Evolutionary conservation across 805 yeast species (phyloP), one percentile per base, ranked within the genome.

Genomic region (Yarrowia hollandica): DNA sequence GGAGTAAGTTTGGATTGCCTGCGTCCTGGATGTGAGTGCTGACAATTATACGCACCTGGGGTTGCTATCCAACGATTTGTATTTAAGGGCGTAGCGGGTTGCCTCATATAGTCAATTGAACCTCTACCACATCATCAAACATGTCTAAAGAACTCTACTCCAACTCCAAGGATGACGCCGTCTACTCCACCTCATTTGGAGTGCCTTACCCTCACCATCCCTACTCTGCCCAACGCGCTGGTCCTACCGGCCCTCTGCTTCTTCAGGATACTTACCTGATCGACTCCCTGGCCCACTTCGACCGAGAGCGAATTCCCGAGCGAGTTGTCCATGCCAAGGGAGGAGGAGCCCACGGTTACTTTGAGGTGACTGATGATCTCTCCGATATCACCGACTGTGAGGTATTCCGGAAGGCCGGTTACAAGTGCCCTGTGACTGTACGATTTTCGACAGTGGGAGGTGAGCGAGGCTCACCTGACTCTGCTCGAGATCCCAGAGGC

Each of bases 241-340:
- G 92, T 18, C 71, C 83, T 62, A 81, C 83, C 64, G 96, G 96
- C 34, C 96, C 96, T 5, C 73, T 88, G 65, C 75, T 89, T 62
- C 74, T 89, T 67, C 96, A 89, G 71, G 96, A 89, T 71, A 85
- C 86, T 74, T 84, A 84, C 70, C 75, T 89, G 73, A 79, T 89
- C 67, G 96, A 89, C 68, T 79, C 89, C 2, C 74, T 89, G 60
- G 91, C 96, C 18, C 96, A 88, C 72, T 89, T 89, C 67, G 95
- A 88, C 75, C 79, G 96, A 65, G 96, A 89, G 74, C 78, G 96
- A 73, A 86, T 89, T 64, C 96, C 96, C 12, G 96, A 90, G 75
- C 80, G 96, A 74, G 96, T 89, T 60, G 96, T 90, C 34, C 96
- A 89, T 69, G 96, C 96, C 58, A 89, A 89, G 72, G 96, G 96